Evolutionary conservation across 805 yeast genomes (phyloP), one percentile per base, ranked within the genome.

Genomic region (Yarrowia sp.): DNA sequence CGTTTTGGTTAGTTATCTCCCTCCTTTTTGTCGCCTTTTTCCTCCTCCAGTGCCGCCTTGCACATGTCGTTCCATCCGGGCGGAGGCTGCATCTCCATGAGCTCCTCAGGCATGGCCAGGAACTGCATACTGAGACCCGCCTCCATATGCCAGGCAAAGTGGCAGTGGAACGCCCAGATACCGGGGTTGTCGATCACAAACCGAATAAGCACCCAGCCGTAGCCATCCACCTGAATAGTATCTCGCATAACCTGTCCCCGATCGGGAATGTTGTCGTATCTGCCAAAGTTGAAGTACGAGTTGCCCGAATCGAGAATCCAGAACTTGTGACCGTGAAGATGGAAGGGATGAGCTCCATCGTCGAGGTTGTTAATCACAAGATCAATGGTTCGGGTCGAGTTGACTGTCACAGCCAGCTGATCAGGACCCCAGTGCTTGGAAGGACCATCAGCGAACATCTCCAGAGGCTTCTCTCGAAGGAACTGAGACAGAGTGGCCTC

Each of bases 271-370:
- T 74, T 82, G 79, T 56, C 85, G 84, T 67, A 91, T 70, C 79
- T 79, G 9, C 76, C 77, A 3, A 76, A 74, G 65, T 79, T 78
- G 71, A 80, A 81, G 64, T 82, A 77, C n/a, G 85, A 83, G 73
- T 86, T 82, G 73, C 84, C 91, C 7, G 83, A 74, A 64, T 85
- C 89, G 71, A 91, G 76, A 8, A 89, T 83, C 83, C 93, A 97
- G 87, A 92, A 91, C 65, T 79, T 85, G 77, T 89, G 90, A 69
- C 98, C 98, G 79, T 92, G 98, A 75, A 92, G 82, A 81, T 92
- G 98, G 89, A 92, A 91, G 22, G 98, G 97, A 81, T 93, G 97
- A 70, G 84, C 88, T 96, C 97, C 97, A 14, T 89, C 87, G 77
- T 92, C 97, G 74, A 82, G 83, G 75, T 92, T 93, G 76, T 91